Base-by-base conservation (phyloP, 129 eudicot genomes). In the Lactuca sativa region DNA sequence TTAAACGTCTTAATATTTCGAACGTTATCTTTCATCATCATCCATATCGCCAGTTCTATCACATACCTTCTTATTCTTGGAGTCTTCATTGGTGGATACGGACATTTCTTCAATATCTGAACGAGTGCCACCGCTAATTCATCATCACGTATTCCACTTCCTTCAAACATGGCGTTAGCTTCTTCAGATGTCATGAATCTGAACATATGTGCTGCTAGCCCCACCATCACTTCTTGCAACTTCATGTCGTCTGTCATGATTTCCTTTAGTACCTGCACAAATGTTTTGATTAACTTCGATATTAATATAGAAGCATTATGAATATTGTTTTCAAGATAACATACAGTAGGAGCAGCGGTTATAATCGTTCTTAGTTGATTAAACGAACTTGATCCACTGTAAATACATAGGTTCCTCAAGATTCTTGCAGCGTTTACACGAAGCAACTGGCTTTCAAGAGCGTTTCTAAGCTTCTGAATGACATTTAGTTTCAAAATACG, bases 151-250 rank as follows among this genome's bases (percentile, higher is more conserved):
- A 90, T 71, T 17, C 80, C 82, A 51, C 83, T 78, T 61, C 34
- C 60, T 31, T 71, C 57, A 43, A 86, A 89, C 92, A 83, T 85
- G 47, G 17, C 59, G 33, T 51, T 83, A 3, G 92, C 75, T 68
- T 87, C 95, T 37, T 79, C 58, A 16, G 74, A 57, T 56, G 83
- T 74, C 88, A 90, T 80, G 52, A 79, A 85, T 70, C 72, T 90
- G 87, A 89, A 93, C 58, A 86, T 79, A 34, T 76, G 84, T 56
- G 97, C 86, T 34, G 86, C 90, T 66, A 91, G 59, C 70, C 99
- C 99, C 6, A 90, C 73, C 97, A 93, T 93, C 31, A 90, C 97
- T 82, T 93, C 99, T 58, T 83, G 97, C 36, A 90, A 56, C 71
- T 85, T 90, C 14, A 80, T 75, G 38, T 90, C 93, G 32, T 78